Conservation (phyloP, 2,329 filamentous ascomycete species). For the Fonsecaea pugnacius region DNA sequence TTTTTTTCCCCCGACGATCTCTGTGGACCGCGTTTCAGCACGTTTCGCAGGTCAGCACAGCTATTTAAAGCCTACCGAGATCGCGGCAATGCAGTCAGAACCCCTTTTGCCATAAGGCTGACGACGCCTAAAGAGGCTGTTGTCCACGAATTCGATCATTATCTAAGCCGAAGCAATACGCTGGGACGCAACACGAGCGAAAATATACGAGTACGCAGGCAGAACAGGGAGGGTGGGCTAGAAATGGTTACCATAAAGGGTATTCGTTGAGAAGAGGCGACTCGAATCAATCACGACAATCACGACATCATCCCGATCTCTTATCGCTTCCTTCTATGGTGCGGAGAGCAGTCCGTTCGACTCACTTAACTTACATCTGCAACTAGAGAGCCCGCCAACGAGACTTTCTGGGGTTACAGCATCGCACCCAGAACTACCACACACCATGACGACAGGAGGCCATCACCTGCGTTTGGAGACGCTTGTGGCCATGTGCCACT, state of each 20-base stretch:
- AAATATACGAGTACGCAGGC: background rate
- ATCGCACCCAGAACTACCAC: background rate
- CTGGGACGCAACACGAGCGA: background rate
- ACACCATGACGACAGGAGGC: background rate
- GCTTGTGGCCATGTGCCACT: background rate
- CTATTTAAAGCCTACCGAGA: conserved; percentile 19
- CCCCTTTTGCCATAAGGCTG: conserved; percentile 14
- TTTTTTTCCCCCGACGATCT: conserved; percentile 9
- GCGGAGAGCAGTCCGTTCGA: background rate
- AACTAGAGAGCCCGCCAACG: background rate
- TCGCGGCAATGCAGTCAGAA: conserved; percentile 1
- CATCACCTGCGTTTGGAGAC: background rate
- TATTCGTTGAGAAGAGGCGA: background rate
- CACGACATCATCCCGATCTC: background rate
- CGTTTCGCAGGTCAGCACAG: conserved; percentile 7
- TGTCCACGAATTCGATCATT: background rate
- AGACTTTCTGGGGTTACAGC: background rate
- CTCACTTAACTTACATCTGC: background rate
- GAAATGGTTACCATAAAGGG: background rate
- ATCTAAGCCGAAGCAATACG: background rate
- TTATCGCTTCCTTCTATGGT: background rate
- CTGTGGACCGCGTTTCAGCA: conserved; percentile 1
- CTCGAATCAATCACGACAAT: background rate
- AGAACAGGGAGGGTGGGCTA: background rate
- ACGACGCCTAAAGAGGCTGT: conserved; percentile 9